These are phyloP conservation scores for Castanea sativa DNA, from an alignment of 306 rosid species.

Conservation along the genomic window DNA sequence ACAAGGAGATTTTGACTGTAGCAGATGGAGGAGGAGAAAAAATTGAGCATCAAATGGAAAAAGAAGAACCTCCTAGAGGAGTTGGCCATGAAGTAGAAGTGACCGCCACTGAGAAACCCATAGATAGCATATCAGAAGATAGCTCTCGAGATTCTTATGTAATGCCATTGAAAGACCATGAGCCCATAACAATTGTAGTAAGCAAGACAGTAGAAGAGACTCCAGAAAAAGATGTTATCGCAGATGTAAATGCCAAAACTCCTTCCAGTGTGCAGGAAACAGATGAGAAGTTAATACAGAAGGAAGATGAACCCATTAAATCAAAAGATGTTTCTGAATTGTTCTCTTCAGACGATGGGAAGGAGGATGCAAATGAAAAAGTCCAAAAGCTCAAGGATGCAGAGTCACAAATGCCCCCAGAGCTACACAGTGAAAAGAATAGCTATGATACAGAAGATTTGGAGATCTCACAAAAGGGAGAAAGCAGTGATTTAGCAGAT, in stretches of 20 bases:
- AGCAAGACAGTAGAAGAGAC: conserved; percentile 13
- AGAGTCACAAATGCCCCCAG: not conserved
- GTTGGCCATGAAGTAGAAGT: not conserved
- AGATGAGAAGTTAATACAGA: conserved; percentile 1
- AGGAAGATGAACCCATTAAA: not conserved
- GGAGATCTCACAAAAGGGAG: conserved; percentile 4
- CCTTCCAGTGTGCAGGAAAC: not conserved
- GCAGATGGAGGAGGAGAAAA: not conserved
- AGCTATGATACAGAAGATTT: conserved; percentile 4
- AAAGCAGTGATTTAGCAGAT: not conserved
- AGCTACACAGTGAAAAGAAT: conserved; percentile 7
- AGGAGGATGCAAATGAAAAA: conserved; percentile 14
- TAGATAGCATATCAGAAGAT: conserved; percentile 6
- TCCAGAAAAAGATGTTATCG: not conserved
- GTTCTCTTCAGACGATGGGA: conserved; percentile 11
- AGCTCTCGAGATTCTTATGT: not conserved
- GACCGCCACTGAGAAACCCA: no score
- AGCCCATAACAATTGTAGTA: not conserved
- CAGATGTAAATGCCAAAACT: not conserved
- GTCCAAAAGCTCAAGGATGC: conserved; percentile 8
- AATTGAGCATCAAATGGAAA: not conserved
- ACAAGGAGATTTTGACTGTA: not conserved
- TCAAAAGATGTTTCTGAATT: not conserved
- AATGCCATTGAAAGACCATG: conserved; percentile 8
- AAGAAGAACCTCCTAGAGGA: not conserved